Conservation (phyloP, 441 rosid species). For the Capsella rubella region DNA sequence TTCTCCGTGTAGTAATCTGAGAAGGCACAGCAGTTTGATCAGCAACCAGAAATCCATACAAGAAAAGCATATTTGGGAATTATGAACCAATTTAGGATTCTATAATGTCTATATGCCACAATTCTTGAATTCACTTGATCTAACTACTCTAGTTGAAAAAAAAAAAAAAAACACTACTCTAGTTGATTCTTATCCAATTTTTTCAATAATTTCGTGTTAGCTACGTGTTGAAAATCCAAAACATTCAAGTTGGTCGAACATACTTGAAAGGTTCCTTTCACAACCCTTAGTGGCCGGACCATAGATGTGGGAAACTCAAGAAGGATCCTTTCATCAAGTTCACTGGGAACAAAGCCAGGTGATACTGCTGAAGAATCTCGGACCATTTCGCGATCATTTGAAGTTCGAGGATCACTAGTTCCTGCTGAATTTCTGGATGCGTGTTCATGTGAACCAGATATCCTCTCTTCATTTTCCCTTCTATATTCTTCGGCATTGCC, state of each 20-base stretch:
- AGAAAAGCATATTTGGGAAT: conserved; percentile 28
- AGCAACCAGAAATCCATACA: conserved; percentile 32
- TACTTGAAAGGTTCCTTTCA: conserved; percentile 96
- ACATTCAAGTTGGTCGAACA: conserved; percentile 42
- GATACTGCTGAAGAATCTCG: conserved; percentile 69
- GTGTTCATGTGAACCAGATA: conserved; percentile 60
- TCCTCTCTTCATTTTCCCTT: conserved; percentile 54
- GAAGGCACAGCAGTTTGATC: conserved; percentile 34
- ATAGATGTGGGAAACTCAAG: conserved; percentile 95
- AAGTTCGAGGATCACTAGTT: conserved; percentile 58
- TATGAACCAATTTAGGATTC: background rate
- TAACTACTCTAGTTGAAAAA: conserved; percentile 9
- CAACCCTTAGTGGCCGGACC: conserved; percentile 92
- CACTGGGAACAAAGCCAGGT: conserved; percentile 93
- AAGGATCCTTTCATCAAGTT: conserved; percentile 90
- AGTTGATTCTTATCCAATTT: conserved; percentile 17
- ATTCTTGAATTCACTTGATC: conserved; percentile 27
- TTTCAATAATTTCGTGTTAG: conserved; percentile 13
- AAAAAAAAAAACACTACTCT: background rate
- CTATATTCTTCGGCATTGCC: conserved; percentile 51
- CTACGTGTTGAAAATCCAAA: conserved; percentile 25
- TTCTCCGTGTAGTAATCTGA: conserved; percentile 92
- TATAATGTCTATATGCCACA: conserved; percentile 31
- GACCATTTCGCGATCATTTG: conserved; percentile 58
- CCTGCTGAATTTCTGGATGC: conserved; percentile 57